These are phyloP conservation scores for Cytospora piceicola DNA, from an alignment of 2,329 filamentous ascomycete genomes.

Conservation along the genomic window DNA sequence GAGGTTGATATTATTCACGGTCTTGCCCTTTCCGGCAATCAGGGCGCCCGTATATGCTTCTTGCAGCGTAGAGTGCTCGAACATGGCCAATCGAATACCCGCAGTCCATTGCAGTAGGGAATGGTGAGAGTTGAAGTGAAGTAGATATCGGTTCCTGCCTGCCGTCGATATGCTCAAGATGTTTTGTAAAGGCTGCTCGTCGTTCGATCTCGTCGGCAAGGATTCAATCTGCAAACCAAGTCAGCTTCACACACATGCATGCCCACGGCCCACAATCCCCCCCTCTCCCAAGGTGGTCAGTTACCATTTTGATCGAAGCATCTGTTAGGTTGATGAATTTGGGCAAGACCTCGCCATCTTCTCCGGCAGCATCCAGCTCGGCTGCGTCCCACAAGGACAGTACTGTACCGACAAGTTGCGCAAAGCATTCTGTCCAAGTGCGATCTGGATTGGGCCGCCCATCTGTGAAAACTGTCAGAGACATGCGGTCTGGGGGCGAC, in stretches of 20 bases:
- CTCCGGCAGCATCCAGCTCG: constrained; percentile 84
- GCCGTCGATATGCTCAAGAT: constrained; percentile 95
- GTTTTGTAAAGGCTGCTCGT: constrained; percentile 84
- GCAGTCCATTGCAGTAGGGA: constrained; percentile 96
- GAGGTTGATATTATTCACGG: constrained; percentile 83
- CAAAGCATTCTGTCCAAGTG: constrained; percentile 95
- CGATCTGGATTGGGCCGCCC: constrained; percentile 84
- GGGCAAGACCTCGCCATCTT: constrained; percentile 62
- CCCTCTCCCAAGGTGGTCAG: constrained; percentile 29
- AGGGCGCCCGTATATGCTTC: constrained; percentile 96
- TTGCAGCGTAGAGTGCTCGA: constrained; percentile 88
- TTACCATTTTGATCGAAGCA: constrained; percentile 97
- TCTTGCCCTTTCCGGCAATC: constrained; percentile 91
- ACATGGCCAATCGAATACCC: constrained; percentile 90
- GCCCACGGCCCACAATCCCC: neutral
- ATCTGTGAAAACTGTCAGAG: constrained; percentile 56
- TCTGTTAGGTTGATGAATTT: constrained; percentile 94
- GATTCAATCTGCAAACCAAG: constrained; percentile 71
- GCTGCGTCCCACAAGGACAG: constrained; percentile 94
- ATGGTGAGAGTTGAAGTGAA: constrained; percentile 95
- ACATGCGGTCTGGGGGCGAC: constrained; percentile 27
- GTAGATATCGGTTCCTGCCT: constrained; percentile 89
- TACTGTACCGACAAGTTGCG: constrained; percentile 92
- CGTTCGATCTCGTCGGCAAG: constrained; percentile 77
- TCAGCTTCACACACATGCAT: constrained; percentile 29